These are phyloP conservation scores for Pouteria glomerata DNA, from an alignment of 148 eudicot species.

Conservation along the genomic window DNA sequence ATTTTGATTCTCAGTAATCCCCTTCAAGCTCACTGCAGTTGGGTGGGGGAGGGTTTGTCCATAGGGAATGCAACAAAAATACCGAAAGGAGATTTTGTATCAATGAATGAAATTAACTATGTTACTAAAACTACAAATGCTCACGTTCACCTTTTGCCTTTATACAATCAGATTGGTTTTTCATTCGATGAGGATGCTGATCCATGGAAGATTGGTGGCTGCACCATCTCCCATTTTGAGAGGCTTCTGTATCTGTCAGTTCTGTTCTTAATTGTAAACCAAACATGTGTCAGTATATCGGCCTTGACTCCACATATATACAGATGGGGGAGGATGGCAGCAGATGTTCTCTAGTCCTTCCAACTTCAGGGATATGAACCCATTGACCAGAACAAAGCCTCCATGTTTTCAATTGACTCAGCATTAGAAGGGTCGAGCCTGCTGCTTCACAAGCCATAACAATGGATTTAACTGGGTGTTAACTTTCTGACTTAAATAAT, in stretches of 20 bases:
- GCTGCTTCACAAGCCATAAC: conserved; percentile 8
- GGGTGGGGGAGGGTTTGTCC: no score
- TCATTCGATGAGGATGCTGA: neutral
- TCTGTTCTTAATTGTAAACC: neutral
- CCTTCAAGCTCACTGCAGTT: no score
- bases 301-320: conserved; percentile 6
- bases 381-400: neutral
- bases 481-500: neutral
- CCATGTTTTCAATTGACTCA: neutral
- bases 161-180: conserved; percentile 7
- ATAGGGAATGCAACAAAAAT: no score
- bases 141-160: conserved; percentile 3
- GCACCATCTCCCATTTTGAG: conserved; percentile 10
- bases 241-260: conserved; percentile 6
- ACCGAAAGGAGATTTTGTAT: neutral
- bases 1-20: no score
- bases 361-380: neutral
- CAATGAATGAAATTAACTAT: conserved; percentile 5
- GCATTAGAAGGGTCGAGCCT: conserved; percentile 8
- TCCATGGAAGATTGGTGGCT: conserved; percentile 1
- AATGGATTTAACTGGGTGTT: neutral
- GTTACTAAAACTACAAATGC: conserved; percentile 9
- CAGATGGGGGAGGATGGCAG: neutral
- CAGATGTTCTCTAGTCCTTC: neutral
- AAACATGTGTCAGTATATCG: conserved; percentile 8